Evolutionary conservation across 2,329 filamentous ascomycete genomes (phyloP).

Genomic region (Coniella lustricola): DNA sequence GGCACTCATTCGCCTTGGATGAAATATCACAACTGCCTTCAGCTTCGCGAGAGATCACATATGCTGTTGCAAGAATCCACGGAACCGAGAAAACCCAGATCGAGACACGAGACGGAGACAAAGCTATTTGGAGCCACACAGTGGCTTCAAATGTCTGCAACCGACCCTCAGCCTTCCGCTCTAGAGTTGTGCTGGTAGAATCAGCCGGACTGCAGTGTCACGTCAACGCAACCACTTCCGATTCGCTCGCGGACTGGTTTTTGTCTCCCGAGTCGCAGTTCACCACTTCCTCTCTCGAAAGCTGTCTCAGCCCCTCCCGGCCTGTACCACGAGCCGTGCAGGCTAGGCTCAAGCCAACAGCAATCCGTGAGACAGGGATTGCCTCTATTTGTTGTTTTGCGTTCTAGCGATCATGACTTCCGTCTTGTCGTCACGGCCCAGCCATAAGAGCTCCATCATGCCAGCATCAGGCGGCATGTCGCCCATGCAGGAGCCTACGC

Average conservation of each 20-base stretch:
- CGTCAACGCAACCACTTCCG: conserved; percentile 8
- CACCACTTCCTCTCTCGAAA: not conserved
- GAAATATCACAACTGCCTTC: too few relatives aligned
- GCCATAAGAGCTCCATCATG: conserved; percentile 32
- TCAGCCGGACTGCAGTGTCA: conserved; percentile 12
- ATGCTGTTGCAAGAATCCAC: too few relatives aligned
- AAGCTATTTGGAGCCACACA: too few relatives aligned
- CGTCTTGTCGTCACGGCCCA: conserved; percentile 32
- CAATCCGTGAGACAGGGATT: not conserved
- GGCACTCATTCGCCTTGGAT: too few relatives aligned
- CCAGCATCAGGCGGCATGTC: conserved; percentile 36
- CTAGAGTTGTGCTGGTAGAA: not conserved
- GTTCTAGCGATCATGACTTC: conserved; percentile 34
- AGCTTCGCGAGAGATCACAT: too few relatives aligned
- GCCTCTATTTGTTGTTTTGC: not conserved
- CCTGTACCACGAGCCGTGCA: conserved; percentile 7
- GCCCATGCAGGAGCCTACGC: conserved; percentile 33
- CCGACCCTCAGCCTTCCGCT: not conserved
- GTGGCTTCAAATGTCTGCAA: too few relatives aligned
- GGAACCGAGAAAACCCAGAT: too few relatives aligned
- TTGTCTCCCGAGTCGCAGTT: conserved; percentile 3
- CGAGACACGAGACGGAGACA: too few relatives aligned
- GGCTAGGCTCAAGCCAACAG: not conserved
- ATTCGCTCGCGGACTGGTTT: conserved; percentile 10
- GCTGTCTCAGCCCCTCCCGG: conserved; percentile 10